A percentile compares a stretch with the other conserved stretches of the same genome.
These are phyloP conservation scores for Aspergillus eucalypticola DNA, from an alignment of 2,329 filamentous ascomycete genomes.

Conservation along the genomic window DNA sequence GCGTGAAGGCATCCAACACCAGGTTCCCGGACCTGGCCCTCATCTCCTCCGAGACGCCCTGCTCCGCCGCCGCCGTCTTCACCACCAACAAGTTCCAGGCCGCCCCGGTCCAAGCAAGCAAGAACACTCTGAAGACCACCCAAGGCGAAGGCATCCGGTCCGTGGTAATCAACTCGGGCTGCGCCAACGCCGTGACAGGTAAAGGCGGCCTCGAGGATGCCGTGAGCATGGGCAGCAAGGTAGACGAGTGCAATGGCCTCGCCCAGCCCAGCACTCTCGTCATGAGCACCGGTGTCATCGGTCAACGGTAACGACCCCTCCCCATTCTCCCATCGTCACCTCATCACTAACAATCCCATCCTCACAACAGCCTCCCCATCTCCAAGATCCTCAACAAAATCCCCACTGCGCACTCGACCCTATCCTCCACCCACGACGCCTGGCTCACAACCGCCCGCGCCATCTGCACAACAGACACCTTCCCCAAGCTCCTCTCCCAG, in stretches of 20 bases:
- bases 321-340: background rate
- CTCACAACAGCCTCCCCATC: constrained; percentile 69
- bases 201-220: constrained; percentile 88
- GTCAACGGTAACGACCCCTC: constrained; percentile 65
- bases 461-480: constrained; percentile 98
- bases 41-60: constrained; percentile 81
- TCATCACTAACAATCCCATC: background rate
- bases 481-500: constrained; percentile 88
- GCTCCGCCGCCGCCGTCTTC: constrained; percentile 87
- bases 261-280: constrained; percentile 71
- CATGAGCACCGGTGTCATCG: constrained; percentile 98
- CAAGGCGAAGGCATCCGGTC: constrained; percentile 71
- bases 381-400: constrained; percentile 84
- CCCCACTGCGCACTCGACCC: constrained; percentile 69
- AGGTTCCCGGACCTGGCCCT: constrained; percentile 88
- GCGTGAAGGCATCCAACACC: constrained; percentile 91
- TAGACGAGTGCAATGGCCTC: constrained; percentile 65
- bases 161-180: constrained; percentile 91
- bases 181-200: constrained; percentile 95
- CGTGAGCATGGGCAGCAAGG: constrained; percentile 73
- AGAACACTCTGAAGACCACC: constrained; percentile 67
- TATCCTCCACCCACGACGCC: constrained; percentile 75
- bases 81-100: constrained; percentile 99
- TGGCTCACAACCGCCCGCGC: constrained; percentile 86
- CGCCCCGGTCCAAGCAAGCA: constrained; percentile 85